Percentiles rank a stretch among this genome's conserved stretches.
Evolutionary conservation across 306 rosid species (phyloP).

Genomic region (Lathyrus sativus): DNA sequence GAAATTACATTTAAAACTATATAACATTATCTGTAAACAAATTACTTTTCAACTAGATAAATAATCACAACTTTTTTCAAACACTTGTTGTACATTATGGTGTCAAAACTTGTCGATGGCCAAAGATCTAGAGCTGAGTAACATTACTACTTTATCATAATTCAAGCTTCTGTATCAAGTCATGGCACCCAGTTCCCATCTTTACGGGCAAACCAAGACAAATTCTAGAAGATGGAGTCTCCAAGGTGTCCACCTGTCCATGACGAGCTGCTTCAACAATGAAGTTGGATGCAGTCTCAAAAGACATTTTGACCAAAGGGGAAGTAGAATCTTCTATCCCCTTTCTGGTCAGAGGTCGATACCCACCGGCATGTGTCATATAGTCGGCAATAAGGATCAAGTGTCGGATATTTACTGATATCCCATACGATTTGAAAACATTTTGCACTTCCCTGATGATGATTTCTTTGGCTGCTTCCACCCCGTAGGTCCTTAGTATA

Average conservation of each 20-base stretch:
- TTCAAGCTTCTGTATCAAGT: constrained; percentile 68
- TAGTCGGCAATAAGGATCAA: constrained; percentile 79
- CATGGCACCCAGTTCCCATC: constrained; percentile 83
- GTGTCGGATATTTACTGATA: constrained; percentile 82
- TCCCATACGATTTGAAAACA: constrained; percentile 83
- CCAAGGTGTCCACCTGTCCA: constrained; percentile 70
- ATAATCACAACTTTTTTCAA: background rate
- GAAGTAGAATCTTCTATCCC: constrained; percentile 70
- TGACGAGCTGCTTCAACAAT: constrained; percentile 82
- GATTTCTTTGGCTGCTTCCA: constrained; percentile 89
- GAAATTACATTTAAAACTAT: constrained; percentile 12
- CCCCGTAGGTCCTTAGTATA: constrained; percentile 71
- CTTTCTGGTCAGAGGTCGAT: constrained; percentile 67
- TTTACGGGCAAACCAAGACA: constrained; percentile 91
- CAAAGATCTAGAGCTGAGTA: background rate
- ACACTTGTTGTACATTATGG: constrained; percentile 8
- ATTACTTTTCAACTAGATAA: constrained; percentile 2
- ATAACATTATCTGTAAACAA: background rate
- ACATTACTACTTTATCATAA: constrained; percentile 32
- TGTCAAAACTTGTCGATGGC: constrained; percentile 42
- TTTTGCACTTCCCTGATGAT: constrained; percentile 77
- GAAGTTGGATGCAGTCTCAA: constrained; percentile 82
- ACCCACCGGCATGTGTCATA: constrained; percentile 79
- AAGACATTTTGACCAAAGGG: constrained; percentile 80
- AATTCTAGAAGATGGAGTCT: constrained; percentile 84